Base-by-base conservation (phyloP, 192 early-diverging fungal genomes). In the Polychytrium aggregatum region DNA sequence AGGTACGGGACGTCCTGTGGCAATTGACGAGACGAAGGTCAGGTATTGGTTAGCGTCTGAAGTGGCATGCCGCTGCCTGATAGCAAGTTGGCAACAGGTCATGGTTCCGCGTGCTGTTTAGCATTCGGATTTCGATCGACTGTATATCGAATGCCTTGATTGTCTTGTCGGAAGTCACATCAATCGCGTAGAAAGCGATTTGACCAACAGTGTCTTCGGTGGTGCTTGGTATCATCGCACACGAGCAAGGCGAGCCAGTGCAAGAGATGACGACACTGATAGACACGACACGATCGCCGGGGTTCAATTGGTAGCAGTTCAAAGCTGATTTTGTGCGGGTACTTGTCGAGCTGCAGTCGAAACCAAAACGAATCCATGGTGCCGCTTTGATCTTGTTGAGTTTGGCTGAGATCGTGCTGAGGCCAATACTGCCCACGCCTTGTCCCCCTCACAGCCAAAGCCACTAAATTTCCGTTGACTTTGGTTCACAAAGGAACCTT, bases 1-100 rank as follows among this genome's bases (percentile, higher is more conserved):
- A 97, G 74, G 69, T 97, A 93, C 53, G 82, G 72, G 45, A 80
- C 57, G 74, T 94, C 86, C 82, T 85, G 47, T 6, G 7, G 10
- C 10, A 7, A 8, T 30, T 8, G 30, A 18, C 26, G n/a, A 37
- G 35, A 6, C 22, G n/a, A 22, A 4, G 22, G 22, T 22, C 7
- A 41, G 39, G 6, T 4, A 41, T 41, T 41, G n/a, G 39, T 10
- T 10, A 10, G 39, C 39, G 17, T 22, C 7, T 6, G 22, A 4
- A n/a, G 16, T n/a, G 17, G 39, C 22, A 5, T 8, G n/a, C 39
- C 35, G 9, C 9, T 16, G n/a, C 9, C n/a, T 16, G n/a, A 37
- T 16, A 11, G 9, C 9, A 16, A 9, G 9, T 37, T 37, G 9
- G n/a, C 9, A 37, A 37, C 9, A 9, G 9, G 35, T 37, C 35